Evolutionary conservation across 176 grass and related monocot species (phyloP), one percentile per base, ranked within the genome.

Genomic region (Sorghum bicolor): DNA sequence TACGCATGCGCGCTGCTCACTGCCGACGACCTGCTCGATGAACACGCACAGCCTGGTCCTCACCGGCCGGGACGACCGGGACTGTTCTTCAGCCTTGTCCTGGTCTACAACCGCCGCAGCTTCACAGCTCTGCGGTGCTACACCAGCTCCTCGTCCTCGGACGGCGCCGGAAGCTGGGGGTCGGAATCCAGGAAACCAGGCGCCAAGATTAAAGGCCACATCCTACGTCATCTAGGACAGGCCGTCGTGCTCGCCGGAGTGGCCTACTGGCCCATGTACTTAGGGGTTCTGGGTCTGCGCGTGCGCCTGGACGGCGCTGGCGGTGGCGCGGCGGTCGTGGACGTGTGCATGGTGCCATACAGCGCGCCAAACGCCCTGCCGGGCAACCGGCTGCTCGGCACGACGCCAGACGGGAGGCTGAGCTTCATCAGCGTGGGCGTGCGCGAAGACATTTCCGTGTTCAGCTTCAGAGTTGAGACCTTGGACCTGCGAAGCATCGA

Each of bases 1-100:
- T 86, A 79, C n/a, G 67, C 50, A 2, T 86, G 84, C 75, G 29
- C 76, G 14, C 29, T 86, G 20, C 39, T 86, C 66, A 79, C 67
- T 29, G 53, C 39, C 29, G 65, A 61, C 50, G 75, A 85, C 75
- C 6, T 45, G 43, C 43, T 45, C 2, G 43, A 45, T 15, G 43
- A 45, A 45, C 10, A 61, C 34, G 29, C 14, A 31, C 5, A 4
- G 26, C 12, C 13, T 3, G 12, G 1, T 13, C 37, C 45, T 48
- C 45, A 15, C 45, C 45, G 45, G 0, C 77, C 63, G 17, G 39
- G 29, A 16, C 45, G 45, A 0, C 77, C 63, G 17, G 39, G 29
- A 16, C 45, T 48, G 45, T 57, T 61, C 12, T 70, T 70, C 34
- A 65, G 64, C 34, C 48, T 85, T 9, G 32, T 85, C 32, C 16